A percentile compares a stretch with the other conserved stretches of the same genome.
Evolutionary conservation across 768 basidiomycete genomes (phyloP).

Genomic region (Suillus subluteus): DNA sequence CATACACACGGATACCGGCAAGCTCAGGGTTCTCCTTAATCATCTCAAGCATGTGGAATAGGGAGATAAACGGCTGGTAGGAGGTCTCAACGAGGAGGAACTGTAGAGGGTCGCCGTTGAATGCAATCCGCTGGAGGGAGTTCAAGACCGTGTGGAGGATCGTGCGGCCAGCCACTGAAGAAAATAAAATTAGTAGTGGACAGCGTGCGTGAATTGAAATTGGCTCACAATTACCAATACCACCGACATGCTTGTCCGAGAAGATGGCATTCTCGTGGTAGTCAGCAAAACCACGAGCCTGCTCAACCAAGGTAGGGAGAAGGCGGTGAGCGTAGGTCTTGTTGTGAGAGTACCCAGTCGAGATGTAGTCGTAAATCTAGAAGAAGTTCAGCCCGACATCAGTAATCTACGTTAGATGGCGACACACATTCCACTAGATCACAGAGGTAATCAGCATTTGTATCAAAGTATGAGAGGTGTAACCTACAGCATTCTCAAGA

Average conservation of each 20-base stretch:
- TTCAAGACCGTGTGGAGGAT: conserved; percentile 70
- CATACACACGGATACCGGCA: too few relatives aligned
- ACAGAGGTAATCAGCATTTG: too few relatives aligned
- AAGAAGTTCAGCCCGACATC: too few relatives aligned
- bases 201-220: conserved; percentile 3
- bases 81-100: too few relatives aligned
- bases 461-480: too few relatives aligned
- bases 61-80: too few relatives aligned
- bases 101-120: conserved; percentile 21
- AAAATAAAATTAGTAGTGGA: background rate
- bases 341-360: conserved; percentile 79
- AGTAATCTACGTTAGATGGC: too few relatives aligned
- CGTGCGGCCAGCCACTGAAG: conserved; percentile 79
- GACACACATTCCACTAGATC: too few relatives aligned
- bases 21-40: too few relatives aligned
- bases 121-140: conserved; percentile 77
- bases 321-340: conserved; percentile 78
- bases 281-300: conserved; percentile 75
- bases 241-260: conserved; percentile 58
- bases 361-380: conserved; percentile 61
- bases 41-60: too few relatives aligned
- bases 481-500: too few relatives aligned
- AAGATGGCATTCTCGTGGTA: conserved; percentile 82
- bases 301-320: conserved; percentile 76
- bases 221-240: conserved; percentile 80